Evolutionary conservation across 2,329 filamentous ascomycete species (phyloP).

Genomic region (Curvularia hawaiiensis): DNA sequence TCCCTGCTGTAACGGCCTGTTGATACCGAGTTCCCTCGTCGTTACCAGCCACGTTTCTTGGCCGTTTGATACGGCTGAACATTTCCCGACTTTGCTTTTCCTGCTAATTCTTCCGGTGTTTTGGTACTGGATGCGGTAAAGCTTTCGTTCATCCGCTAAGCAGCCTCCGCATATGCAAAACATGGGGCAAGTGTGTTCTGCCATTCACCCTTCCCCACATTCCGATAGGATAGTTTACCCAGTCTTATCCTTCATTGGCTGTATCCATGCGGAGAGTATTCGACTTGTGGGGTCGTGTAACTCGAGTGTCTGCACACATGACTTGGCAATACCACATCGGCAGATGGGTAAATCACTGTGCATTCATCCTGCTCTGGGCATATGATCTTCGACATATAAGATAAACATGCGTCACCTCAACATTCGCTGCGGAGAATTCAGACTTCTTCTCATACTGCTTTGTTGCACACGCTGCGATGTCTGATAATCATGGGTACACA

Average conservation of each 20-base stretch:
- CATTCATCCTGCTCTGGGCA: slow-evolving; percentile 23
- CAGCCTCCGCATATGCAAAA: neutral
- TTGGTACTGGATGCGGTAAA: neutral
- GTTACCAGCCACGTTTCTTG: neutral
- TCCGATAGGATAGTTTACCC: slow-evolving; percentile 27
- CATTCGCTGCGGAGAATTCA: neutral
- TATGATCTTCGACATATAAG: slow-evolving; percentile 29
- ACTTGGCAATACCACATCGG: slow-evolving; percentile 30
- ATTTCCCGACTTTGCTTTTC: slow-evolving; percentile 1
- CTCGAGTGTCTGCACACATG: slow-evolving; percentile 5
- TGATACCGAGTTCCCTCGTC: slow-evolving; percentile 3
- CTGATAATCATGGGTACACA: slow-evolving; percentile 24
- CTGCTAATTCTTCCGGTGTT: neutral
- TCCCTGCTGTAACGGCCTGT: neutral
- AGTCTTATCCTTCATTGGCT: slow-evolving; percentile 21
- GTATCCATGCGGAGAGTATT: slow-evolving; percentile 8
- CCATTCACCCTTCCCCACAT: slow-evolving; percentile 33
- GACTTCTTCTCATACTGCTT: slow-evolving; percentile 1
- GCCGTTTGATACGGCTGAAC: slow-evolving; percentile 3
- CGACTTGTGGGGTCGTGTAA: slow-evolving; percentile 37
- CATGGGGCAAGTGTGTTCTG: slow-evolving; percentile 4
- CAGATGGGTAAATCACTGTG: slow-evolving; percentile 36
- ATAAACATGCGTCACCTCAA: slow-evolving; percentile 9
- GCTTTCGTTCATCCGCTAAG: neutral
- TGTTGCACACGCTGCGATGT: slow-evolving; percentile 19